These are phyloP conservation scores for Flaveria robusta DNA, from an alignment of 129 eudicot genomes.

Conservation along the genomic window DNA sequence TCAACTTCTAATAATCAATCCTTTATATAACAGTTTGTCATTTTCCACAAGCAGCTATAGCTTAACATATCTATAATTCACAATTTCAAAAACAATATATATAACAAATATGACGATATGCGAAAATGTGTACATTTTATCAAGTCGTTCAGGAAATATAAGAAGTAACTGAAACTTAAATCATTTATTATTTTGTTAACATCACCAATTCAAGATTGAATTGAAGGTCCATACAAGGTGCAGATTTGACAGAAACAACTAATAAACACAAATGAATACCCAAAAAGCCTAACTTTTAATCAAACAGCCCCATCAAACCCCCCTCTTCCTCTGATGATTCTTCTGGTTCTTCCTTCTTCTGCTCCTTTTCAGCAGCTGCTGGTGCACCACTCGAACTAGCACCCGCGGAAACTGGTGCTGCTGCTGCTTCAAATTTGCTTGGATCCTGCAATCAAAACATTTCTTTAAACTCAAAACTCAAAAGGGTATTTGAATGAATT, in stretches of 20 bases:
- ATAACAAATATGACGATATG: no score
- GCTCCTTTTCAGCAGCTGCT: constrained; percentile 45
- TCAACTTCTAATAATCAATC: no score
- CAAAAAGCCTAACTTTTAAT: constrained; percentile 32
- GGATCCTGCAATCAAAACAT: constrained; percentile 48
- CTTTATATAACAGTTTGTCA: no score
- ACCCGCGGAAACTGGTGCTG: constrained; percentile 34
- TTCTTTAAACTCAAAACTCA: not conserved
- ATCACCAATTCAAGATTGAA: not conserved
- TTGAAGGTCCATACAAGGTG: constrained; percentile 18
- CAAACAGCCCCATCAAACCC: constrained; percentile 47
- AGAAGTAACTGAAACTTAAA: constrained; percentile 1
- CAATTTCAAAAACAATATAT: no score
- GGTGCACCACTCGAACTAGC: constrained; percentile 39
- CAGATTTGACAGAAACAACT: constrained; percentile 20
- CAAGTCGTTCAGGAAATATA: no score
- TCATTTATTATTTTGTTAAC: constrained; percentile 7
- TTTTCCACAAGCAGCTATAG: no score
- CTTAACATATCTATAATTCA: no score
- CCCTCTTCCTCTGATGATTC: constrained; percentile 53
- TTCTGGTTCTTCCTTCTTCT: constrained; percentile 53
- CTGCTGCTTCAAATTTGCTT: constrained; percentile 47
- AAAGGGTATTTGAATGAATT: not conserved
- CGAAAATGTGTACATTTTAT: no score
- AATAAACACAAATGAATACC: constrained; percentile 10